phyloP scores from a whole-genome alignment of 257 asterid species.

The Lavandula angustifolia region DNA sequence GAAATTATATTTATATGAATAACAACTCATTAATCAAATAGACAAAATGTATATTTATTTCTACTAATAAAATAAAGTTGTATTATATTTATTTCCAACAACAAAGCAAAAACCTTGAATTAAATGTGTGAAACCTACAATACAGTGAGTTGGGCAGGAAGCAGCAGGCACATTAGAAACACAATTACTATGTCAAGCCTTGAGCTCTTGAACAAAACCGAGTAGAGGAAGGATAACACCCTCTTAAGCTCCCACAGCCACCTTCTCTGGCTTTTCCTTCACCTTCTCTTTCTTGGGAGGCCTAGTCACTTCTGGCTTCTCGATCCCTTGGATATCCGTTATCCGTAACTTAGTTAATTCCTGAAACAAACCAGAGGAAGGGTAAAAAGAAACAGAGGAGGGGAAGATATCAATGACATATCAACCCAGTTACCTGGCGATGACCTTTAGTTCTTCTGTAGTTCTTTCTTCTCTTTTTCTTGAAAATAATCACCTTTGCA shows the following conservation, averaged over 20 bases:
- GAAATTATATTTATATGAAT: not conserved
- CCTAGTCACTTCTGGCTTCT: conserved; percentile 51
- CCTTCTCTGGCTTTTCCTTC: conserved; percentile 37
- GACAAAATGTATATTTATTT: not conserved
- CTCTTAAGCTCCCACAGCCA: conserved; percentile 48
- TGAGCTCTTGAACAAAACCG: conserved; percentile 29
- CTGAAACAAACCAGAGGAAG: conserved; percentile 41
- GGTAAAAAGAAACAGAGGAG: not conserved
- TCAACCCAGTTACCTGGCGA: conserved; percentile 68
- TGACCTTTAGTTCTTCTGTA: conserved; percentile 90
- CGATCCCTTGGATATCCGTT: conserved; percentile 76
- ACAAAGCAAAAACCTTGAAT: conserved; percentile 27
- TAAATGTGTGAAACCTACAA: conserved; percentile 34
- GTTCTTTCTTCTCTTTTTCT: conserved; percentile 96
- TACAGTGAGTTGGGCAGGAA: conserved; percentile 20
- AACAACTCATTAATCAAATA: not conserved
- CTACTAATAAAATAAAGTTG: not conserved
- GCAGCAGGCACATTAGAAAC: not conserved
- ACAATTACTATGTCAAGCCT: conserved; percentile 24
- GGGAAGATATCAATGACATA: not conserved
- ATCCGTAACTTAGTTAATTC: conserved; percentile 91
- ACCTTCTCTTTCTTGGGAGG: conserved; percentile 32
- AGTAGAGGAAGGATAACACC: conserved; percentile 6
- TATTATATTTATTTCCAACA: conserved; percentile 30
- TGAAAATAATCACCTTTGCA: conserved; percentile 91